phyloP scores from a whole-genome alignment of 805 yeast species.

The Kuraishia hungarica region DNA sequence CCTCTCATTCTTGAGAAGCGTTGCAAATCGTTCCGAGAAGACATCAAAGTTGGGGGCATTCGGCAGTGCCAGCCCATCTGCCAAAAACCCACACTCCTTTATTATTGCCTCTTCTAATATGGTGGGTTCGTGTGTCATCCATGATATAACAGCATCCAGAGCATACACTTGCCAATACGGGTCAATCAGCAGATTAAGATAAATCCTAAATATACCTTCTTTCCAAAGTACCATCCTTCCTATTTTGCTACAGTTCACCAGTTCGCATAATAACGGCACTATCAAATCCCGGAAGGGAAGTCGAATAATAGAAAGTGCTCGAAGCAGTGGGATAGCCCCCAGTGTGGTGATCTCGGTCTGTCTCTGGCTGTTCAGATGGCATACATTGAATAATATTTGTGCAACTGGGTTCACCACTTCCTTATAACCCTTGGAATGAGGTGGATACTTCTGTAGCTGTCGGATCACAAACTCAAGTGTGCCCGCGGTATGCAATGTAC shows the following conservation, averaged over 20 bases:
- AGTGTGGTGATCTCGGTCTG: slow-evolving; percentile 29
- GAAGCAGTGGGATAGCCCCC: slow-evolving; percentile 31
- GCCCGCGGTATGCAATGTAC: slow-evolving; percentile 13
- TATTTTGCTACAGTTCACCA: slow-evolving; percentile 27
- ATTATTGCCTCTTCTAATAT: not conserved
- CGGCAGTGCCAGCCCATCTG: not conserved
- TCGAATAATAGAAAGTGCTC: slow-evolving; percentile 26
- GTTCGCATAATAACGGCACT: slow-evolving; percentile 34
- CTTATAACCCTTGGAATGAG: slow-evolving; percentile 16
- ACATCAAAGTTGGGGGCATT: slow-evolving; percentile 1
- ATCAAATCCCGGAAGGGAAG: slow-evolving; percentile 37
- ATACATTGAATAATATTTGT: slow-evolving; percentile 34
- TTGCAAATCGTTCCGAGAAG: not conserved
- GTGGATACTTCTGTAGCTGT: slow-evolving; percentile 1
- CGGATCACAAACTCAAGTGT: slow-evolving; percentile 29
- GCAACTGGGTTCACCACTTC: slow-evolving; percentile 31
- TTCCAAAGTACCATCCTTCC: slow-evolving; percentile 22
- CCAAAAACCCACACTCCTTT: not conserved
- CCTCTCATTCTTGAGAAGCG: not conserved
- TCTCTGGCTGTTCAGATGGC: slow-evolving; percentile 30
- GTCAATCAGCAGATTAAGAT: slow-evolving; percentile 28
- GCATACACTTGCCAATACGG: slow-evolving; percentile 41
- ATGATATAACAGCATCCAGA: slow-evolving; percentile 27
- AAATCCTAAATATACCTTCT: slow-evolving; percentile 20
- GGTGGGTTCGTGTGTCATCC: slow-evolving; percentile 3